Evolutionary conservation across 805 yeast species (phyloP), one percentile per base, ranked within the genome.

Genomic region (Metschnikowia gelsemii): DNA sequence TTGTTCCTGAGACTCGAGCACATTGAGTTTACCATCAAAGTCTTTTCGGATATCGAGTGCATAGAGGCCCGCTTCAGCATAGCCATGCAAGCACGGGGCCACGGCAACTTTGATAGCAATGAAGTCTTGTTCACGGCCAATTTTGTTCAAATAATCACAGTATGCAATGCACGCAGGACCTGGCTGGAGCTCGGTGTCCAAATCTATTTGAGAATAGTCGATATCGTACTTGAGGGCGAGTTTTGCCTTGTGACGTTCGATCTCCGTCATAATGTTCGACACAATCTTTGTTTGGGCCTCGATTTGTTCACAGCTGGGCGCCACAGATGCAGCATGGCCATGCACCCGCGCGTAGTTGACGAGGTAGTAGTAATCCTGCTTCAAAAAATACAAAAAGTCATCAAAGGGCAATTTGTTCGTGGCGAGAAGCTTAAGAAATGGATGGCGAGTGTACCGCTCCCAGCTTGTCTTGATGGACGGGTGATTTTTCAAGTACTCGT

Each of bases 21-120:
- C 56, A 4, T 66, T 64, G 17, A 60, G 51, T 5, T 56, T 50
- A n/a, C 42, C 45, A 14, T 32, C 40, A 17, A 35, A 33, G 9
- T 38, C 12, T 14, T 36, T 22, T 32, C 67, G 41, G 4, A 60
- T 40, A 2, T 42, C 31, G 7, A 35, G 31, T 1, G 69, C 76
- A 49, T 45, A 62, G 2, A 44, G 30, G 0, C 78, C 76, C 1
- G 89, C 88, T 35, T 75, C 70, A 25, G 75, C 75, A 57, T 84
- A 84, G 1, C 95, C 95, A 56, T 80, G 74, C 35, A 84, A 61
- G 59, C 95, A 86, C 1, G 95, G 93, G 6, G 87, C 76, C 40
- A 84, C 60, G 0, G 91, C 86, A 6, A 82, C 74, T 43, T 79
- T 78, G 38, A 84, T 73, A 33, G 80, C 85, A 22, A 81, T 58